Percentiles rank a stretch among this genome's conserved stretches.
Conservation (phyloP, 192 early-diverging fungal genomes). For the Rhizophagus prolifer region DNA sequence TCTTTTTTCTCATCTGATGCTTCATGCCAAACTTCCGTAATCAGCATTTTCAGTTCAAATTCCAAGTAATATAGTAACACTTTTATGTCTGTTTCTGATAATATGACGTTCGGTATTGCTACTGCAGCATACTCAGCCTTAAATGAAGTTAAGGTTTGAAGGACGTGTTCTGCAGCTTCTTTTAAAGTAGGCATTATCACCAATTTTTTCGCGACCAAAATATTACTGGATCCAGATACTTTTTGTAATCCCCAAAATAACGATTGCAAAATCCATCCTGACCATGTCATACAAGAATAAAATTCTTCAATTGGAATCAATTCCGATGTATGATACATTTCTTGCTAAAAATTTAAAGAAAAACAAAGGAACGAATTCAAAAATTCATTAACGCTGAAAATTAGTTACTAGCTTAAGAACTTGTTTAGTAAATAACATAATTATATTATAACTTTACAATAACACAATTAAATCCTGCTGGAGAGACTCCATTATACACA, state of each 20-base stretch:
- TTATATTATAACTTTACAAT: not conserved
- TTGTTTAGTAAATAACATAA: not conserved
- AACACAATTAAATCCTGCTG: constrained; percentile 2
- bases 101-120: constrained; percentile 5
- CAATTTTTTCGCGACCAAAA: not conserved
- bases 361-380: not conserved
- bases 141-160: constrained; percentile 22
- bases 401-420: too few relatives aligned
- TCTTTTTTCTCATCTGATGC: not conserved
- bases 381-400: too few relatives aligned
- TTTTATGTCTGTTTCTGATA: constrained; percentile 36
- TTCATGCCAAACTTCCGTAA: constrained; percentile 17
- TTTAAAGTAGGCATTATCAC: constrained; percentile 2
- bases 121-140: constrained; percentile 13
- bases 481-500: not conserved
- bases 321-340: not conserved
- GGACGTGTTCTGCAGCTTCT: not conserved
- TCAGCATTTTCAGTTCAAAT: constrained; percentile 13
- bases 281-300: not conserved
- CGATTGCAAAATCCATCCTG: not conserved
- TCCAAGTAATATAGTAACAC: constrained; percentile 37
- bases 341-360: constrained; percentile 7
- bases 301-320: constrained; percentile 1
- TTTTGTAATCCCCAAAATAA: constrained; percentile 12
- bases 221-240: not conserved